Base-by-base conservation (phyloP, 2,329 filamentous ascomycete genomes). In the Ophiostoma perfectum region DNA sequence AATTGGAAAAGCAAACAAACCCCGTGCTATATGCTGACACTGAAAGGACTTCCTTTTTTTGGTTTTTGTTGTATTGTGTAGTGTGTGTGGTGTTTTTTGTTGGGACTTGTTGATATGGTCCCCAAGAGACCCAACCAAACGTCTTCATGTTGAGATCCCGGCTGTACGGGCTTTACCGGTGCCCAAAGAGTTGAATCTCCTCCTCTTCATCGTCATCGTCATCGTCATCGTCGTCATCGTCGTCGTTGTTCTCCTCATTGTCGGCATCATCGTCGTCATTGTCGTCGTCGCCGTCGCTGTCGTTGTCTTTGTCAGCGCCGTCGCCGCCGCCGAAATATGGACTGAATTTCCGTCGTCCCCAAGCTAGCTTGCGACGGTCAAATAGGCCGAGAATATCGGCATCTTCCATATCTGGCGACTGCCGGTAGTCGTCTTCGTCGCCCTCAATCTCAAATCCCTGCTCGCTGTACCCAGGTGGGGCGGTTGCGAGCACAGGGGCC, bases 381-480 rank as follows among this genome's bases (percentile, higher is more conserved):
- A 80, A 88, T 65, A 89, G 82, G 42, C 83, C 82, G 42, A 88
- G 74, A 69, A 88, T 83, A 68, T 86, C 86, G 8, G 82, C 81
- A 18, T 84, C 82, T 0, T 73, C 71, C 42, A 44, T 39, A 38
- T 72, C 69, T 0, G 71, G 64, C 18, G 66, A 52, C 44, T 68
- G 69, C 0, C 39, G 38, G 44, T 70, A 67, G 49, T 70, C 69
- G 39, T 83, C 83, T 16, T 85, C 83, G 8, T 79, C 77, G n/a
- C 76, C 76, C 2, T 79, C 78, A 0, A 73, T 64, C 45, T 73
- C 72, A 11, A 68, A 71, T 8, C 70, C 71, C 5, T 68, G 52
- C 6, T 44, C 67, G 12, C 69, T 66, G 62, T 71, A 71, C 14
- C 69, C 72, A 0, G 70, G 70, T 4, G 70, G 72, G 41, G 67